Conservation (phyloP, 257 asterid species). For the Plectranthus barbatus region DNA sequence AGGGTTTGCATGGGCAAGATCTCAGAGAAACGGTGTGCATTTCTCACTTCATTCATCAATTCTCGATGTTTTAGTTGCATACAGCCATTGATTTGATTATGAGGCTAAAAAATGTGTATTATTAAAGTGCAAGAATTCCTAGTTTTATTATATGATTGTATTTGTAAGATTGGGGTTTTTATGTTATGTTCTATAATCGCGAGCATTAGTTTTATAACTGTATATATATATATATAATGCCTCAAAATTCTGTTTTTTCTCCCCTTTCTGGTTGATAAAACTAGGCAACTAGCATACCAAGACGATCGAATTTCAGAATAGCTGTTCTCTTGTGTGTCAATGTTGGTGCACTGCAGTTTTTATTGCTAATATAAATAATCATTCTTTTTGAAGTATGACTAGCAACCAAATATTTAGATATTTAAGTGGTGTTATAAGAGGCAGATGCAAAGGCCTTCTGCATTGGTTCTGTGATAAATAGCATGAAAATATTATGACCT, state of each 20-base stretch:
- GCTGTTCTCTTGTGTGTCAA: not conserved
- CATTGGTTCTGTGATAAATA: no score
- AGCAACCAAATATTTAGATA: no score
- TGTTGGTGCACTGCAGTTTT: not conserved
- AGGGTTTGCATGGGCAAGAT: constrained; percentile 54
- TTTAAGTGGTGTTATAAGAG: no score
- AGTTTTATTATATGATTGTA: no score
- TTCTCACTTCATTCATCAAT: not conserved
- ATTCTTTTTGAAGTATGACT: not conserved
- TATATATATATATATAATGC: not conserved
- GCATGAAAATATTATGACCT: no score
- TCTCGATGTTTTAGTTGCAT: not conserved
- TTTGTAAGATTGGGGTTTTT: no score
- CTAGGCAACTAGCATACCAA: not conserved
- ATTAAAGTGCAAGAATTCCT: no score
- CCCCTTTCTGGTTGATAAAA: not conserved
- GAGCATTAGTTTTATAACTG: not conserved
- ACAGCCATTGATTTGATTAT: no score
- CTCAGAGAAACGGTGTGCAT: constrained; percentile 42
- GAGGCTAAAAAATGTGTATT: no score
- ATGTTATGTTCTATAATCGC: not conserved
- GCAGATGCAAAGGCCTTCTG: no score
- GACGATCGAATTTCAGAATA: not conserved
- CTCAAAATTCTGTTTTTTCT: not conserved
- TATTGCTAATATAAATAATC: not conserved